Conservation (phyloP, 148 eudicot genomes). For the Amaranthus palmeri region DNA sequence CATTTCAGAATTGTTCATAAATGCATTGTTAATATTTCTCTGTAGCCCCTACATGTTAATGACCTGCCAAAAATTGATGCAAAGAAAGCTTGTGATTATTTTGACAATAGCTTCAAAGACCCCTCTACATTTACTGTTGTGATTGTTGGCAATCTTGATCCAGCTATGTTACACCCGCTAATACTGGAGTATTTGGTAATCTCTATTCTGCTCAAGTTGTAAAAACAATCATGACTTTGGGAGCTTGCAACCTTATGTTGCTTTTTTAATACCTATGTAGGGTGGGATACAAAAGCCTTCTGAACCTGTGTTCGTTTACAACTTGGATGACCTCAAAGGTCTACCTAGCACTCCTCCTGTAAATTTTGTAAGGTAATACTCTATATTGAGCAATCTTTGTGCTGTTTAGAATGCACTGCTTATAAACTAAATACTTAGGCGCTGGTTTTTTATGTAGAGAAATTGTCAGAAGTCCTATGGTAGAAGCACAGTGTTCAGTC, state of each 20-base stretch:
- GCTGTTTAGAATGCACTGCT: neutral
- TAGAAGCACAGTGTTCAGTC: conserved; percentile 91
- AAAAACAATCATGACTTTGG: neutral
- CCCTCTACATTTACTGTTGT: conserved; percentile 82
- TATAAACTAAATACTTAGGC: neutral
- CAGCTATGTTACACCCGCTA: conserved; percentile 51
- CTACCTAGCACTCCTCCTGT: conserved; percentile 77
- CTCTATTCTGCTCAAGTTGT: neutral
- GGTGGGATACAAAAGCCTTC: conserved; percentile 83
- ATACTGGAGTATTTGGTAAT: conserved; percentile 81
- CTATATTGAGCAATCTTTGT: neutral
- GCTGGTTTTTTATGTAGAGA: conserved; percentile 50
- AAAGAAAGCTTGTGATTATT: conserved; percentile 72
- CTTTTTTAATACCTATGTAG: conserved; percentile 31
- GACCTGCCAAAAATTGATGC: conserved; percentile 77
- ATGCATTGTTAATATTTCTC: neutral
- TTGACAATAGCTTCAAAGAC: conserved; percentile 66
- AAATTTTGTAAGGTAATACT: conserved; percentile 46
- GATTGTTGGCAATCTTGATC: conserved; percentile 78
- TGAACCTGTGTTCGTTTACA: conserved; percentile 42
- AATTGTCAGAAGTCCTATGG: conserved; percentile 88
- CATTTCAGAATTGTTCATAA: conserved; percentile 1
- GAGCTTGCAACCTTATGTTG: conserved; percentile 7
- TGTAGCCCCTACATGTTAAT: conserved; percentile 64
- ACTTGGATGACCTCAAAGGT: conserved; percentile 71